Base-by-base conservation (phyloP, 2,329 filamentous ascomycete species). In the Scolecobasidium constrictum region DNA sequence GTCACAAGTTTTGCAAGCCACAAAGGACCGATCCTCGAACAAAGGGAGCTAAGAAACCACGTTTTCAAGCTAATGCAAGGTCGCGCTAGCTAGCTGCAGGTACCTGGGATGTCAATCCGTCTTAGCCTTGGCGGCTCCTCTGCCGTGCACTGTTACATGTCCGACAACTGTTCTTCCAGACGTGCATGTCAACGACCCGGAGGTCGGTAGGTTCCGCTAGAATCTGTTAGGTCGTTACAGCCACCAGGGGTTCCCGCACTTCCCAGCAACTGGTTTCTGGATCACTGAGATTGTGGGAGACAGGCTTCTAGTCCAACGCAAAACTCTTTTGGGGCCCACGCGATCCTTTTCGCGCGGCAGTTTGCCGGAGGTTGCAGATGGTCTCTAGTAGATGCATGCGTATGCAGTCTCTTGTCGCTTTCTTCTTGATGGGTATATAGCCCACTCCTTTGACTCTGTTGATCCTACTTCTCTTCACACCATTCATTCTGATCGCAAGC, bases 11-110 rank as follows among this genome's bases (percentile, higher is more conserved):
- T n/a, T 31, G 26, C 9, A n/a, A 31, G n/a, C 9, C 26, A 7
- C 9, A 31, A 9, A 7, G 9, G 26, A 31, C n/a, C n/a, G n/a
- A 31, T 9, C 26, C 26, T 9, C 26, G 26, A 31, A 9, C 26
- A 31, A 31, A n/a, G 26, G 26, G 26, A 9, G 9, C 26, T n/a
- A n/a, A n/a, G n/a, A n/a, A n/a, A n/a, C 26, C 26, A 31, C 26
- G 26, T 31, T 31, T 31, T 31, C n/a, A 31, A 31, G n/a, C 26
- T 31, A 31, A 31, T 31, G 26, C 26, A 31, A 31, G 26, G 26
- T 31, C 26, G 26, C 26, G 26, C 26, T 31, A 31, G 26, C n/a
- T 7, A 9, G n/a, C 26, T 31, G 26, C 26, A 31, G 26, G 26
- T 9, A 31, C 26, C n/a, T n/a, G n/a, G 26, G 26, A 31, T 31